A percentile compares a stretch with the other conserved stretches of the same genome.
These are phyloP conservation scores for Trichoderma oligosporum DNA, from an alignment of 2,329 filamentous ascomycete species.

Conservation along the genomic window DNA sequence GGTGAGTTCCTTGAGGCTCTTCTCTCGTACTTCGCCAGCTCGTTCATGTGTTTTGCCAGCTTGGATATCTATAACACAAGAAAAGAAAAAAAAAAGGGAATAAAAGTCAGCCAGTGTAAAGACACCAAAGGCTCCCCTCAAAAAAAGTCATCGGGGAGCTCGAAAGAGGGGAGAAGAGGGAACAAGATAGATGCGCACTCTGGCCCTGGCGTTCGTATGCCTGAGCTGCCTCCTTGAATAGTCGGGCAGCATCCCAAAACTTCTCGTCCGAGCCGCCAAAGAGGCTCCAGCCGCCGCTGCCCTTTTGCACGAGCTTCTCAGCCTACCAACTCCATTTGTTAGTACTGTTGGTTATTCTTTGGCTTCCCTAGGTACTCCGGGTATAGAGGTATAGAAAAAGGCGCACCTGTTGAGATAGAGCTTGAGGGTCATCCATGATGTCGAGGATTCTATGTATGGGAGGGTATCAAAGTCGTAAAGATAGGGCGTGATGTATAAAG, in stretches of 20 bases:
- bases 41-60: slow-evolving; percentile 83
- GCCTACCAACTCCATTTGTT: slow-evolving; percentile 53
- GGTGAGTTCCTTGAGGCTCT: slow-evolving; percentile 83
- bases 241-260: slow-evolving; percentile 81
- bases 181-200: slow-evolving; percentile 51
- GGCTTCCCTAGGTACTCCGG: slow-evolving; percentile 1
- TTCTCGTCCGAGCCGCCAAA: slow-evolving; percentile 87
- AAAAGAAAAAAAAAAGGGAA: neutral
- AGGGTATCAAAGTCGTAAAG: neutral
- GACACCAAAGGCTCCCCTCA: neutral
- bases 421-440: slow-evolving; percentile 72
- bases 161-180: neutral
- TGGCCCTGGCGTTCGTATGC: slow-evolving; percentile 84
- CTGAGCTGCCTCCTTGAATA: slow-evolving; percentile 86
- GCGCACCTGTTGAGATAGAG: slow-evolving; percentile 70
- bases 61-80: slow-evolving; percentile 61
- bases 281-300: slow-evolving; percentile 78
- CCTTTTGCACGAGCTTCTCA: slow-evolving; percentile 74
- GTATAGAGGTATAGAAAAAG: slow-evolving; percentile 24
- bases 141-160: slow-evolving; percentile 2
- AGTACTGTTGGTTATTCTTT: neutral
- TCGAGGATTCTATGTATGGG: neutral
- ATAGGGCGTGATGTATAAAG: neutral
- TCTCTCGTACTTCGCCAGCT: slow-evolving; percentile 74
- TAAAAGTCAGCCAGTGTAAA: neutral